Evolutionary conservation across 441 rosid genomes (phyloP), one percentile per base, ranked within the genome.

Genomic region (Populus hybrid): DNA sequence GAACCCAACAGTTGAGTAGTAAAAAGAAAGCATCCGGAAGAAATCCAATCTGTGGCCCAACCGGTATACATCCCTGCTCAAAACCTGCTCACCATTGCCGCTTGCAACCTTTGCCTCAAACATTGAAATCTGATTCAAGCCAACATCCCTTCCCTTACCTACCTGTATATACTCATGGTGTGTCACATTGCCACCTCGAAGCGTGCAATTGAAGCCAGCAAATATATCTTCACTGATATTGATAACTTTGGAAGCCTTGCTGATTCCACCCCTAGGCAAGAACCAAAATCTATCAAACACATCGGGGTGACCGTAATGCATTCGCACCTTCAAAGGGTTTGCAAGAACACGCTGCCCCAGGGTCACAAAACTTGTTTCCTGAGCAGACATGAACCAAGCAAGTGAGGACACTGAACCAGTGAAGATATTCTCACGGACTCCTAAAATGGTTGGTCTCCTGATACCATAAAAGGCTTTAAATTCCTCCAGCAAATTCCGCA

Each of bases 251-350:
- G 98, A 93, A 71, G 98, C 98, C 84, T 93, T 93, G 88, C 98
- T 93, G 65, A 93, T 80, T 76, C 98, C 98, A 72, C 98, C 98
- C 21, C 97, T 86, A 74, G 88, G 83, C 74, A 94, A 23, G 83
- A 94, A 91, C 97, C 98, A 94, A 78, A 93, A 89, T 82, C 98
- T 86, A 85, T 93, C 98, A 78, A 94, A 94, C 74, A 94, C 97
- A 86, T 94, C 98, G 0, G 97, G 98, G 75, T 94, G 98, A 74
- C 98, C 98, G 61, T 94, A 93, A 79, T 94, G 98, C 98, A 94
- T 93, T 61, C 98, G 87, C 40, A 93, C 86, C 81, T 93, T 93
- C 78, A 93, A 82, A 33, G 95, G 98, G 71, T 93, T 91, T 11
- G 98, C 98, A 20, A 93, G 87, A 68, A 93, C 98, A n/a, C n/a